These are phyloP conservation scores for Cladophialophora carrionii DNA, from an alignment of 2,329 filamentous ascomycete genomes.

Conservation along the genomic window DNA sequence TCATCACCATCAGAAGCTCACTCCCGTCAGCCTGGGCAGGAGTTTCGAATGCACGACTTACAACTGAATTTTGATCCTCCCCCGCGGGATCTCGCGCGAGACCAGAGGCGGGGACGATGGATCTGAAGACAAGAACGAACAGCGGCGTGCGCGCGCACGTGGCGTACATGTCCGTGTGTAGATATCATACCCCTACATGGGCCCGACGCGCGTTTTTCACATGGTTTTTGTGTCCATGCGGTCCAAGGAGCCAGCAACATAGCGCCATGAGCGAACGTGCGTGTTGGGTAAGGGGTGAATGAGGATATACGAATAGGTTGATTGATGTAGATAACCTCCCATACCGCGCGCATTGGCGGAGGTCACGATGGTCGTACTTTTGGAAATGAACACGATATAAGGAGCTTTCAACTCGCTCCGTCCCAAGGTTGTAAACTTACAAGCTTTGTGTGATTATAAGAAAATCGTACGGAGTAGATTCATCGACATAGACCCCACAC, in stretches of 20 bases:
- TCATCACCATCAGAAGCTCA: neutral
- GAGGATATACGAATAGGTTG: too few relatives aligned
- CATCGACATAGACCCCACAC: too few relatives aligned
- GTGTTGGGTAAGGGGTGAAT: too few relatives aligned
- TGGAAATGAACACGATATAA: too few relatives aligned
- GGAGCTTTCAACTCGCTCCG: too few relatives aligned
- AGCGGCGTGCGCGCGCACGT: neutral
- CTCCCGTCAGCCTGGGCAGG: neutral
- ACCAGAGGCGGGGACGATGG: neutral
- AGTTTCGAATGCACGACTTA: neutral
- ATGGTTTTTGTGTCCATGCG: neutral
- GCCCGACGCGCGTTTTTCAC: neutral
- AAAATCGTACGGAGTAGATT: too few relatives aligned
- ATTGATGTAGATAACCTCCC: too few relatives aligned
- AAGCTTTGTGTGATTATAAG: too few relatives aligned
- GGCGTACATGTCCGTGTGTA: neutral
- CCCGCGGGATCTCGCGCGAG: neutral
- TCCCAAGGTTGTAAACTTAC: too few relatives aligned
- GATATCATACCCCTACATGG: neutral
- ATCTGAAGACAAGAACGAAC: neutral
- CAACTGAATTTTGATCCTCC: constrained; percentile 5
- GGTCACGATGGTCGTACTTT: too few relatives aligned
- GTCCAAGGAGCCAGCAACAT: neutral
- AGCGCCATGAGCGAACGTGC: neutral
- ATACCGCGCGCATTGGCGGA: too few relatives aligned